A percentile compares a stretch with the other conserved stretches of the same genome.
Evolutionary conservation across 768 basidiomycete genomes (phyloP).

Genomic region (Trametes elegans): DNA sequence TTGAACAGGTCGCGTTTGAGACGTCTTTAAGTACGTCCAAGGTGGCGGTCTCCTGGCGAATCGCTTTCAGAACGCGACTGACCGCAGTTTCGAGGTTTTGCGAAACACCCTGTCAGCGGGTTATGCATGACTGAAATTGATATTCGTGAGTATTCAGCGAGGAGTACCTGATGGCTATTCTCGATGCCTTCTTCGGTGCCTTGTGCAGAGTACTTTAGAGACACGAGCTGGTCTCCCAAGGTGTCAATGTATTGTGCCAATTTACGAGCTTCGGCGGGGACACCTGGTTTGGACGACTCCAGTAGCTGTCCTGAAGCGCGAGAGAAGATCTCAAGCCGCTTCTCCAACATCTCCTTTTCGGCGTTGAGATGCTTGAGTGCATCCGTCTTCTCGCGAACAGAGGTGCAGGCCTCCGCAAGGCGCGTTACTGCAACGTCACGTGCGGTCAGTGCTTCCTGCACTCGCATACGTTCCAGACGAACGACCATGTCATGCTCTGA

Average conservation of each 20-base stretch:
- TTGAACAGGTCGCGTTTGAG: not conserved
- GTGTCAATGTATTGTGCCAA: constrained; percentile 38
- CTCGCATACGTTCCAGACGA: constrained; percentile 23
- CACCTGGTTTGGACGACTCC: not conserved
- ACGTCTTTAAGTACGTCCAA: not conserved
- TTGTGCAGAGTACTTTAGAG: constrained; percentile 17
- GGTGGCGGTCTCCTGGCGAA: not conserved
- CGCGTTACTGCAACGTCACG: constrained; percentile 61
- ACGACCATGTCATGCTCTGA: constrained; percentile 7
- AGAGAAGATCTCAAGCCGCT: not conserved
- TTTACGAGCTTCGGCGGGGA: constrained; percentile 20
- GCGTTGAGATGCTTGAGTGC: constrained; percentile 44
- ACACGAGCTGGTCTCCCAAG: constrained; percentile 26
- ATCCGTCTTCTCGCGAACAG: constrained; percentile 58
- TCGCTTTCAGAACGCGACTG: not conserved
- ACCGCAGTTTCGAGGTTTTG: not conserved
- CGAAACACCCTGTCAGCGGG: not conserved
- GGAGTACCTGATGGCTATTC: not conserved
- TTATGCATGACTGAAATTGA: not conserved
- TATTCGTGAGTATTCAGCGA: not conserved
- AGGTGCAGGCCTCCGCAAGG: constrained; percentile 56
- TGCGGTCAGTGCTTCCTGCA: constrained; percentile 57
- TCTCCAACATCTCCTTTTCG: constrained; percentile 39
- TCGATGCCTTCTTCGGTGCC: not conserved
- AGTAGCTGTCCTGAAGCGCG: not conserved